Percentiles rank a stretch among this genome's conserved stretches.
phyloP scores from a whole-genome alignment of 148 eudicot species.

The Camellia lanceoleosa region DNA sequence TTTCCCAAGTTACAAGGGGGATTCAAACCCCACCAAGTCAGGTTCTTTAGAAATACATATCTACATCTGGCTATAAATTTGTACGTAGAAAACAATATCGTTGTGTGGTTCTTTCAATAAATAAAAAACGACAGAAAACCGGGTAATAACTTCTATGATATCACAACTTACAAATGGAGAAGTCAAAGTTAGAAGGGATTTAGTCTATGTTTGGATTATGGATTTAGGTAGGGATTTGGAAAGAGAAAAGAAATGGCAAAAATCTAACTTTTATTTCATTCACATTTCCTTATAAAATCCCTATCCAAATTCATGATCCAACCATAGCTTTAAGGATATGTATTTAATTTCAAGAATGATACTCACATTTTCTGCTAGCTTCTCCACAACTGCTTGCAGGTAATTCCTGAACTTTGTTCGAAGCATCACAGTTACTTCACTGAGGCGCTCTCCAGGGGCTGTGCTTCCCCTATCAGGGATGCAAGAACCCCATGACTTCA shows the following conservation, averaged over 20 bases:
- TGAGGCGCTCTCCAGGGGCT: conserved; percentile 78
- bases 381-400: conserved; percentile 74
- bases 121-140: neutral
- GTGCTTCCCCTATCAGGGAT: conserved; percentile 61
- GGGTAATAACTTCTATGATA: too few species aligned
- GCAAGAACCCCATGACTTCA: conserved; percentile 80
- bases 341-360: neutral
- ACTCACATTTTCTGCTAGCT: conserved; percentile 82
- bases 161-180: too few species aligned
- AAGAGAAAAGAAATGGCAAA: too few species aligned
- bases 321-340: too few species aligned
- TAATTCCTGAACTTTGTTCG: conserved; percentile 79
- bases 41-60: neutral
- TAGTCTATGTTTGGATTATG: too few species aligned
- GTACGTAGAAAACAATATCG: neutral
- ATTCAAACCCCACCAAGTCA: neutral
- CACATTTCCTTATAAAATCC: too few species aligned
- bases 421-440: conserved; percentile 87
- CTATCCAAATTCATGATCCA: too few species aligned
- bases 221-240: too few species aligned
- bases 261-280: too few species aligned
- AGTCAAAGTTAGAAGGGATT: too few species aligned
- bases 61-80: neutral
- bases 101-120: neutral
- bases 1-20: too few species aligned